Conservation (phyloP, 257 asterid species). For the Salvia splendens region DNA sequence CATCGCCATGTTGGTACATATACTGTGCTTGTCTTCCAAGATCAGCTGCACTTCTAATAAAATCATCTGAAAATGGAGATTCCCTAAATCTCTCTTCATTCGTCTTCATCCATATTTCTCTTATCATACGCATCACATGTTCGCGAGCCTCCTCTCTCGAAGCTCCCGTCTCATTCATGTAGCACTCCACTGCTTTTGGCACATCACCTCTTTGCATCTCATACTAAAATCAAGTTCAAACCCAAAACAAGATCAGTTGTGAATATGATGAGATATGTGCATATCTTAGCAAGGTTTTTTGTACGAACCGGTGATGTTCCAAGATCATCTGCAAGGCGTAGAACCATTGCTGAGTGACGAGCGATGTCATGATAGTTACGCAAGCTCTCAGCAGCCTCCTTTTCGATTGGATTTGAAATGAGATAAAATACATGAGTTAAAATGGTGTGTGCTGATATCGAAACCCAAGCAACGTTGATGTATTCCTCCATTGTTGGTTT, state of each 20-base stretch:
- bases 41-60: slow-evolving; percentile 10
- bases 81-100: not conserved
- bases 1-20: slow-evolving; percentile 20
- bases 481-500: slow-evolving; percentile 17
- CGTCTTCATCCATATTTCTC: not conserved
- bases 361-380: not conserved
- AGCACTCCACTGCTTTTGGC: slow-evolving; percentile 19
- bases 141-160: slow-evolving; percentile 8
- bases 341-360: not conserved
- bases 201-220: slow-evolving; percentile 24
- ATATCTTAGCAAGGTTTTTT: too few relatives aligned
- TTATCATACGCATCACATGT: not conserved
- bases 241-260: too few relatives aligned
- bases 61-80: not conserved
- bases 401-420: slow-evolving; percentile 1
- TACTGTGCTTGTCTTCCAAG: slow-evolving; percentile 21
- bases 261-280: too few relatives aligned
- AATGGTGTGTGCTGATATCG: not conserved
- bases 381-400: not conserved
- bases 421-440: not conserved
- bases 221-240: not conserved
- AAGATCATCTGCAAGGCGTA: slow-evolving; percentile 25
- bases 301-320: slow-evolving; percentile 16
- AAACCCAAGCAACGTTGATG: not conserved
- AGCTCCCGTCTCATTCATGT: slow-evolving; percentile 17